Percentiles rank a stretch among this genome's conserved stretches.
These are phyloP conservation scores for Epichloe festucae DNA, from an alignment of 2,329 filamentous ascomycete genomes.

Conservation along the genomic window DNA sequence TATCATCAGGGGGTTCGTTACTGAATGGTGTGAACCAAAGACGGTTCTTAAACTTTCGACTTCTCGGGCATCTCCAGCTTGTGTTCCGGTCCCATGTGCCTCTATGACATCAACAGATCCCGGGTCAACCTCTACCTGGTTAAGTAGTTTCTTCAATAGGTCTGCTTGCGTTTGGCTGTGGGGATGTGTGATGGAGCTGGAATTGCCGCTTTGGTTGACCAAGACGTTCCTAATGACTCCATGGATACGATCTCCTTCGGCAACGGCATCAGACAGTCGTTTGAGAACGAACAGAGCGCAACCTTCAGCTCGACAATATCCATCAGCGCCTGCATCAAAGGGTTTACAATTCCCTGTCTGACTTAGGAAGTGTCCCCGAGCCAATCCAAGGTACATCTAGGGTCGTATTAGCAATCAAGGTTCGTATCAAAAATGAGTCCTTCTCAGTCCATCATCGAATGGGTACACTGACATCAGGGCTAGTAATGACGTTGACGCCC, in stretches of 20 bases:
- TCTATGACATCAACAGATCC: constrained; percentile 70
- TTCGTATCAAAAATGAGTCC: too few species aligned
- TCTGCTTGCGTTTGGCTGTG: constrained; percentile 49
- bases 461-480: constrained; percentile 38
- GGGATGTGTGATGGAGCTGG: constrained; percentile 60
- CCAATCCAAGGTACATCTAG: constrained; percentile 41
- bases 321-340: constrained; percentile 45
- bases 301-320: constrained; percentile 41
- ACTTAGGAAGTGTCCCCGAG: constrained; percentile 52
- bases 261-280: constrained; percentile 29
- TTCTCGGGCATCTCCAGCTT: constrained; percentile 72
- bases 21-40: constrained; percentile 15
- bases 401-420: background rate
- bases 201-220: constrained; percentile 61
- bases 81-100: constrained; percentile 80
- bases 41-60: constrained; percentile 56
- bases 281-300: constrained; percentile 36
- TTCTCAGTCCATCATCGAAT: too few species aligned
- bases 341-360: background rate
- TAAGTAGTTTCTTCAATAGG: constrained; percentile 47
- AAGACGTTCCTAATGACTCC: constrained; percentile 48
- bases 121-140: constrained; percentile 60
- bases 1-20: background rate
- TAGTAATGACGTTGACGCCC: constrained; percentile 52
- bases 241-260: constrained; percentile 52